A percentile compares a stretch with the other conserved stretches of the same genome.
These are phyloP conservation scores for Agaricus sinodeliciosus DNA, from an alignment of 768 basidiomycete genomes.

Conservation along the genomic window DNA sequence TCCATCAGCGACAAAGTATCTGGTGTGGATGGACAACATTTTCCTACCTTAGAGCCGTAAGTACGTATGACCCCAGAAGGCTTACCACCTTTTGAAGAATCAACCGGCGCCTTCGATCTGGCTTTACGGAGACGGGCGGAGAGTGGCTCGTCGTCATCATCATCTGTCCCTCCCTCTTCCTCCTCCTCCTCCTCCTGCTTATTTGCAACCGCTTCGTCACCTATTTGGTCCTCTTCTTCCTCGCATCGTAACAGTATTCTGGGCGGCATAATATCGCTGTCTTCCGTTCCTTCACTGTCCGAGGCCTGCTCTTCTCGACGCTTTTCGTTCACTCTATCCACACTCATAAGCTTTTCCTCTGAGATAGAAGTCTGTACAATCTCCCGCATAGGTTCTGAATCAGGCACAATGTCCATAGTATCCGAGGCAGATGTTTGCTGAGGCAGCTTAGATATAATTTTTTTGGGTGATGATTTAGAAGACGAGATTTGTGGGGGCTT, in stretches of 20 bases:
- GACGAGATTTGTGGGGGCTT: slow-evolving; percentile 7
- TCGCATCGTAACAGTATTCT: not conserved
- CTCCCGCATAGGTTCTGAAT: slow-evolving; percentile 50
- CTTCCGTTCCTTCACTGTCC: slow-evolving; percentile 3
- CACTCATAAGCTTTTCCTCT: not conserved
- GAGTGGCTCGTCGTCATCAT: slow-evolving; percentile 13
- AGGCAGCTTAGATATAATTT: slow-evolving; percentile 1
- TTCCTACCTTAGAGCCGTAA: slow-evolving; percentile 1
- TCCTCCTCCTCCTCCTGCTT: slow-evolving; percentile 1
- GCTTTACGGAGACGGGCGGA: slow-evolving; percentile 4
- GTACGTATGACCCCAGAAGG: not conserved
- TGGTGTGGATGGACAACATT: not conserved
- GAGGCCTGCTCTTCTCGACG: not conserved
- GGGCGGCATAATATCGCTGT: slow-evolving; percentile 7
- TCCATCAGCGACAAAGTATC: not conserved
- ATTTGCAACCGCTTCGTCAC: no score
- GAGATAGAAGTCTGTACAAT: slow-evolving; percentile 11
- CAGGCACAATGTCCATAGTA: slow-evolving; percentile 48
- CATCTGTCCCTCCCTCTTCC: slow-evolving; percentile 1
- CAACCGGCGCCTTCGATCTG: slow-evolving; percentile 8
- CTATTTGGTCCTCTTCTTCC: no score
- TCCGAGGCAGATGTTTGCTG: slow-evolving; percentile 16
- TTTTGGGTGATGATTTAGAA: not conserved
- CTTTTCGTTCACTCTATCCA: not conserved
- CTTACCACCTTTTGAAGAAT: not conserved